Percentiles rank a stretch among this genome's conserved stretches.
Conservation (phyloP, 148 eudicot species). For the Rhododendron williamsianum region DNA sequence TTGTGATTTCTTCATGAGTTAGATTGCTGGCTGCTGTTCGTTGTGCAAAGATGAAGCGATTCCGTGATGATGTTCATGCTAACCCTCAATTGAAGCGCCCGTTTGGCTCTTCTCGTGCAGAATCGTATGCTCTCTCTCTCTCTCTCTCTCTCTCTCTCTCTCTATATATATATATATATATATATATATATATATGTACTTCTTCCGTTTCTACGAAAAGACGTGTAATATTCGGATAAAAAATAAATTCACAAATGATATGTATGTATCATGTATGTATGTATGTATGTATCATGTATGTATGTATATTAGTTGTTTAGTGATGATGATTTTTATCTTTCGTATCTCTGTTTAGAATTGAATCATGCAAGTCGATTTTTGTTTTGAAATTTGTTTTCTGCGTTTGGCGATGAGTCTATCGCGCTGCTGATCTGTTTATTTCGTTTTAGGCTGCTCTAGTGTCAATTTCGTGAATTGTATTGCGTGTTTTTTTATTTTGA, state of each 20-base stretch:
- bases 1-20: no score
- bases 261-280: no score
- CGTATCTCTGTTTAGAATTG: background rate
- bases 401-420: background rate
- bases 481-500: background rate
- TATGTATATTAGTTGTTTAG: background rate
- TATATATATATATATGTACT: background rate
- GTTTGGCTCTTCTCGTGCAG: slow-evolving; percentile 49
- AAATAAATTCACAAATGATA: no score
- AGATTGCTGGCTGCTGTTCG: background rate
- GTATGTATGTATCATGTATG: background rate
- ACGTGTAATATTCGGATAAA: no score
- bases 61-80: slow-evolving; percentile 54
- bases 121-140: background rate
- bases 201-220: no score
- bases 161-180: no score
- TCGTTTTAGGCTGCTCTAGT: background rate
- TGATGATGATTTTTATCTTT: background rate
- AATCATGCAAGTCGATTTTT: background rate
- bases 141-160: background rate
- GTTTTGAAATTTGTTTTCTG: background rate
- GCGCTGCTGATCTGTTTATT: slow-evolving; percentile 5
- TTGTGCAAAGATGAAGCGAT: slow-evolving; percentile 65
- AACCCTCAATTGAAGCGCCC: slow-evolving; percentile 68
- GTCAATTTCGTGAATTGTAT: background rate